Evolutionary conservation across 345 rosid genomes (phyloP), one percentile per base, ranked within the genome.

Genomic region (Aquilaria malaccensis): DNA sequence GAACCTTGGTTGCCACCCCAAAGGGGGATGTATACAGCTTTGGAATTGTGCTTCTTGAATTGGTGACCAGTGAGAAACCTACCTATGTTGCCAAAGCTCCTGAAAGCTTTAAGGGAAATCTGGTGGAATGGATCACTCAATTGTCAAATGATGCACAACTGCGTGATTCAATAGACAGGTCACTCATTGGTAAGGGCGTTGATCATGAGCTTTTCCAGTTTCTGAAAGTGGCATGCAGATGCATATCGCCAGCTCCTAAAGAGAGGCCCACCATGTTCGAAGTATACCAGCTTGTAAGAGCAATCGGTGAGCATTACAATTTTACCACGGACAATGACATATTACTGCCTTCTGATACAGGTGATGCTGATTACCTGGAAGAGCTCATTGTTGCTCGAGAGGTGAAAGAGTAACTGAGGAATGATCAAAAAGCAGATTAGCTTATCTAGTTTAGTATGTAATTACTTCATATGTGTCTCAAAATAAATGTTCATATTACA

Each of bases 1-100:
- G 94, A 73, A 93, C 98, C 33, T 81, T 93, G 56, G 76, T 84
- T 47, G 98, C 98, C 33, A 93, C 98, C 45, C 92, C 96, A 0
- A 93, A 89, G 66, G 98, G 98, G 37, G 98, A 93, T 68, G 94
- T 93, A 13, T 93, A 84, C 76, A 93, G 97, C 83, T 89, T 93
- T 33, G 98, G 98, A 33, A 81, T 77, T n/a, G 91, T 93, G 65
- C 96, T 93, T 67, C 85, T 93, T 13, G 98, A 93, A 84, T 71
- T 93, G 74, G 96, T 85, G 60, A 93, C 96, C 0, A 85, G 99
- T 6, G 96, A 94, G 80, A 87, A 61, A 63, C 87, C 99, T 12
- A 90, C 92, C 29, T 72, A 77, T 46, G 81, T 86, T 56, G 53
- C 82, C 10, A 81, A 37, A 73, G 89, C 74, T 63, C 80, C 95